Conservation (phyloP, 2,329 filamentous ascomycete genomes). For the Xylaria polymorpha region DNA sequence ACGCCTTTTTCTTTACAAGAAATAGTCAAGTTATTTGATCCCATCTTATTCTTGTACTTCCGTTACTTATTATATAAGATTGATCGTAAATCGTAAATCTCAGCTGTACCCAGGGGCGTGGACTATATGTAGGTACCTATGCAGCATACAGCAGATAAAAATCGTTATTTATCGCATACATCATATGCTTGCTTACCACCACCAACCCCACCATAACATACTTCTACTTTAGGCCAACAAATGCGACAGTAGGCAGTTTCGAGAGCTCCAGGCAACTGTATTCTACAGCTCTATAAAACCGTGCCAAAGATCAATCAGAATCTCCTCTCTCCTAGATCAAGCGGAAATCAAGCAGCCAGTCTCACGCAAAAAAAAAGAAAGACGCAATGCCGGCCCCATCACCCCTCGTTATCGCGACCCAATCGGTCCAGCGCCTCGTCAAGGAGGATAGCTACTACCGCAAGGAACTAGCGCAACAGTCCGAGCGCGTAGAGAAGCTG, state of each 20-base stretch:
- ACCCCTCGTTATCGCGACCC: conserved; percentile 81
- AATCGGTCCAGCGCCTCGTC: conserved; percentile 82
- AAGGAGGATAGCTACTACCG: conserved; percentile 94
- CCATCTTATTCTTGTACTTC: too few relatives aligned
- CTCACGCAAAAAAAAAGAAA: not conserved
- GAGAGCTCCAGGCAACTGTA: conserved; percentile 40
- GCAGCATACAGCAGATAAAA: too few relatives aligned
- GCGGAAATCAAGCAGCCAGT: not conserved
- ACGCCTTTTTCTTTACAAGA: too few relatives aligned
- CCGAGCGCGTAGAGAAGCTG: conserved; percentile 76
- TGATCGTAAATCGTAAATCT: too few relatives aligned
- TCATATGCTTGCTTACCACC: conserved; percentile 51
- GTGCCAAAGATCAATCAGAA: not conserved
- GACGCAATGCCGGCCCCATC: conserved; percentile 78
- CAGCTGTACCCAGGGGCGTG: too few relatives aligned
- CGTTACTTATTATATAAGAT: too few relatives aligned
- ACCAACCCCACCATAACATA: conserved; percentile 52
- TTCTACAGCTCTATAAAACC: conserved; percentile 21
- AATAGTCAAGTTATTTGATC: too few relatives aligned
- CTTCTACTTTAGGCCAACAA: conserved; percentile 40
- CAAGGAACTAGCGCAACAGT: conserved; percentile 82
- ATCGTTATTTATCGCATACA: conserved; percentile 10
- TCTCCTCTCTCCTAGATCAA: not conserved
- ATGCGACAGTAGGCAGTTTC: conserved; percentile 1
- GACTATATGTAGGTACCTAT: too few relatives aligned